Base-by-base conservation (phyloP, 441 rosid genomes). In the Euphorbia schlechtendalii region DNA sequence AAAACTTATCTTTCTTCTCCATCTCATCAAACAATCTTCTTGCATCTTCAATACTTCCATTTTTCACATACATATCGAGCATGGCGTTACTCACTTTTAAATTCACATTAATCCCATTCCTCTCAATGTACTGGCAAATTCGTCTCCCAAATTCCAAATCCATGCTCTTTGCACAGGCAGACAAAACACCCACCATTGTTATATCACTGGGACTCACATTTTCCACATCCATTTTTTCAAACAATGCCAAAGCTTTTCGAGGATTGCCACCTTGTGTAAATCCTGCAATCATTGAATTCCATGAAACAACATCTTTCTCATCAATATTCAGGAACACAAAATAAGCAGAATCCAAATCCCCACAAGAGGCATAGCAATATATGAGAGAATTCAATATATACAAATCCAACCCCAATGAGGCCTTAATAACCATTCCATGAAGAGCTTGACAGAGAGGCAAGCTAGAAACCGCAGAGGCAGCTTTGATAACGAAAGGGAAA, bases 221-320 rank as follows among this genome's bases (percentile, higher is more conserved):
- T 61, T 78, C 83, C n/a, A 49, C 63, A 55, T 74, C 79, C 90
- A 86, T 86, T 67, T 59, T 71, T 63, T 53, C 56, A 75, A 83
- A 86, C 64, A 80, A 21, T 38, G 79, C 77, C 73, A 84, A 71
- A 0, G 92, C 92, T 67, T 74, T 72, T 18, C 78, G 82, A 0
- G 85, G 80, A 74, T 45, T 59, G 43, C 86, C 87, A 46, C 77
- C 80, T 7, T 77, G 84, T 25, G 66, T 85, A 67, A 81, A 84
- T 24, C 84, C 88, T 0, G 75, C 72, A 63, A 86, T 84, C 86
- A 88, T 82, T 4, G 96, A 80, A 52, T 83, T 84, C 92, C 96
- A 88, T 1, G 90, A 84, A 61, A 86, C 87, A 57, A 83, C 83
- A 53, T 88, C 92, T 20, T 83, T 86, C 53, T 71, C 73, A 61